Evolutionary conservation across 352 stramenopile species (phyloP), one percentile per base, ranked within the genome.

Genomic region (Sclerospora graminicola): DNA sequence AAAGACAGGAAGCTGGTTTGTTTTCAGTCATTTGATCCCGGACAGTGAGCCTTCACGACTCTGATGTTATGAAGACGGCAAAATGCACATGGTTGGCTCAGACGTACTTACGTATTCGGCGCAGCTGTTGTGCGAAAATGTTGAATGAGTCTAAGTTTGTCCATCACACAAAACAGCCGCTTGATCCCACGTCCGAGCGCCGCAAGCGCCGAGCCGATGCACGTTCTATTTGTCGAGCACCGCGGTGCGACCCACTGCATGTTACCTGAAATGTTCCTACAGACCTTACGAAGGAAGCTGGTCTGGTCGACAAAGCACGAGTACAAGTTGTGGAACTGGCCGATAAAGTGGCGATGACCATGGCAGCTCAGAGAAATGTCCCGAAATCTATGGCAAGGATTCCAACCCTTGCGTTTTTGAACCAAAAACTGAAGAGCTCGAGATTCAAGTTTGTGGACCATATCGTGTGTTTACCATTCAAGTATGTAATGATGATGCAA

Each of bases 401-500:
- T 4, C 27, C 30, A 2, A 28, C 28, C 0, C 45, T 67, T 20
- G 57, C 57, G 6, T 28, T 63, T n/a, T 67, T 63, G 21, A 63
- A 57, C 15, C 36, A 37, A 0, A 39, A 38, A 8, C 21, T 7
- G 21, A 3, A 26, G 6, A 26, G n/a, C 28, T 33, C 28, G 4
- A 33, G 11, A 8, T 42, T 62, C 6, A 33, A 56, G 0, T 63
- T 60, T 27, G 35, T 63, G 40, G 57, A 48, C 0, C 47, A 52
- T 2, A 37, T 66, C 14, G 57, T 66, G 7, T 66, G 57, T 24
- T 36, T 66, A 2, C 48, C 57, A 11, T 40, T 42, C 0, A 66
- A 62, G 27, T 66, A 66, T 33, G 52, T 66, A 21, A 55, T 63
- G 47, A 60, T 32, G 11, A 66, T 66, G 57, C n/a, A 24, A 10